Percentiles rank a stretch among this genome's conserved stretches.
Evolutionary conservation across 106 monocot species (phyloP).

Genomic region (Vanilla planifolia): DNA sequence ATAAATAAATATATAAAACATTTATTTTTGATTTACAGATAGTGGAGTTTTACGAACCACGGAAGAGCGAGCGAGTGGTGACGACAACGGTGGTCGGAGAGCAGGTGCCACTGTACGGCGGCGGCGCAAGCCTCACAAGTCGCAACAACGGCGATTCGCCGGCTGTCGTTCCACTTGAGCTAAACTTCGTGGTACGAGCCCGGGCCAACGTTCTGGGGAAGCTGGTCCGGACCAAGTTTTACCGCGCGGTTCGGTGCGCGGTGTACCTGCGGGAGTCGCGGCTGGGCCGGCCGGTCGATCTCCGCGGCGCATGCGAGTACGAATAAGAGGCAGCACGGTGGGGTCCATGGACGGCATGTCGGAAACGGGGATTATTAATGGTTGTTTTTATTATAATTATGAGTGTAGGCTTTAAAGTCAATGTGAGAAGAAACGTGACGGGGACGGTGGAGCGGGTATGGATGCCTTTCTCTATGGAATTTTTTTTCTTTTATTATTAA

Average conservation of each 20-base stretch:
- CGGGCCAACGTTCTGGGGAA: slow-evolving; percentile 62
- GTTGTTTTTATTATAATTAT: too few relatives aligned
- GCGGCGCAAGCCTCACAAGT: slow-evolving; percentile 50
- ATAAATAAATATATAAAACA: too few relatives aligned
- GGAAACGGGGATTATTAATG: too few relatives aligned
- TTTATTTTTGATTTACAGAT: slow-evolving; percentile 31
- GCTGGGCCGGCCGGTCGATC: slow-evolving; percentile 38
- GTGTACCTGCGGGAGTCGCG: slow-evolving; percentile 38
- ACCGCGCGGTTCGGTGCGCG: slow-evolving; percentile 56
- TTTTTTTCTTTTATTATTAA: too few relatives aligned
- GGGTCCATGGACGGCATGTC: background rate
- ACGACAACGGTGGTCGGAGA: slow-evolving; percentile 30
- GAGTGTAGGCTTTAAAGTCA: too few relatives aligned
- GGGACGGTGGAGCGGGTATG: too few relatives aligned
- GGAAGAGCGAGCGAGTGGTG: slow-evolving; percentile 59
- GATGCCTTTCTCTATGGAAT: too few relatives aligned
- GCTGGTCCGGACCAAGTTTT: slow-evolving; percentile 80
- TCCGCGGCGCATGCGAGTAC: slow-evolving; percentile 36
- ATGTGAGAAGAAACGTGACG: too few relatives aligned
- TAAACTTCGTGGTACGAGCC: slow-evolving; percentile 55
- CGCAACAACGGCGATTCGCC: slow-evolving; percentile 32
- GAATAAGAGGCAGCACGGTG: slow-evolving; percentile 15
- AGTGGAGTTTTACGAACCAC: slow-evolving; percentile 64
- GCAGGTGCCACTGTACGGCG: slow-evolving; percentile 81
- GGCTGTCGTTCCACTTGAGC: slow-evolving; percentile 44